These are phyloP conservation scores for Ustilago cynodontis DNA, from an alignment of 1,284 basidiomycete genomes.

Conservation along the genomic window DNA sequence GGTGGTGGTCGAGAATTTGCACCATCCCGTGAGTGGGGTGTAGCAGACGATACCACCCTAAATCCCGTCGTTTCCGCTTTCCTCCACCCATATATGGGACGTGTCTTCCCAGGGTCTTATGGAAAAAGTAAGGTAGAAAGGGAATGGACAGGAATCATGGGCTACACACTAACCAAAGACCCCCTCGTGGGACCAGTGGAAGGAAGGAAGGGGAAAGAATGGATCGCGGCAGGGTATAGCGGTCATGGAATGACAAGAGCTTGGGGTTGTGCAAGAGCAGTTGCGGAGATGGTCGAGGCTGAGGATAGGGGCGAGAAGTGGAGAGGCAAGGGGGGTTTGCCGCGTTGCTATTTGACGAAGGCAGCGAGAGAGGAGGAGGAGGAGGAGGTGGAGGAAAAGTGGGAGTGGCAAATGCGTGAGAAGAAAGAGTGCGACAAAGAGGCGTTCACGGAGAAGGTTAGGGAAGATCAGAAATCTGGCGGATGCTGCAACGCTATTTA, in stretches of 20 bases:
- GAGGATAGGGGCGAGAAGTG: constrained; percentile 74
- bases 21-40: constrained; percentile 73
- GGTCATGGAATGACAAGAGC: constrained; percentile 86
- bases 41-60: constrained; percentile 77
- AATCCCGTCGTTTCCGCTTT: constrained; percentile 73
- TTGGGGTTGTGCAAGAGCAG: constrained; percentile 75
- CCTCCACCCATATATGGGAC: constrained; percentile 24
- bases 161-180: constrained; percentile 76
- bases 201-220: constrained; percentile 72
- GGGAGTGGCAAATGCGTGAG: no score
- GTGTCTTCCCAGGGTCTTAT: constrained; percentile 73
- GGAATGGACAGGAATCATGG: constrained; percentile 85
- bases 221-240: constrained; percentile 79
- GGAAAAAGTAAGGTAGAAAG: constrained; percentile 72
- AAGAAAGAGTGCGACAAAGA: no score
- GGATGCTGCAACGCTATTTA: no score
- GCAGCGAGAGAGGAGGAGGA: background rate
- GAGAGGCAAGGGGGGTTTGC: constrained; percentile 75
- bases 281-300: constrained; percentile 77
- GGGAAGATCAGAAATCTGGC: no score
- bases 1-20: constrained; percentile 78
- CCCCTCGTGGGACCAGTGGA: constrained; percentile 75
- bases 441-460: no score
- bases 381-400: background rate
- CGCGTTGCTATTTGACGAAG: constrained; percentile 37